These are phyloP conservation scores for Yamadazyma kanchanaburiensis DNA, from an alignment of 1,139 yeast genomes.

Conservation along the genomic window DNA sequence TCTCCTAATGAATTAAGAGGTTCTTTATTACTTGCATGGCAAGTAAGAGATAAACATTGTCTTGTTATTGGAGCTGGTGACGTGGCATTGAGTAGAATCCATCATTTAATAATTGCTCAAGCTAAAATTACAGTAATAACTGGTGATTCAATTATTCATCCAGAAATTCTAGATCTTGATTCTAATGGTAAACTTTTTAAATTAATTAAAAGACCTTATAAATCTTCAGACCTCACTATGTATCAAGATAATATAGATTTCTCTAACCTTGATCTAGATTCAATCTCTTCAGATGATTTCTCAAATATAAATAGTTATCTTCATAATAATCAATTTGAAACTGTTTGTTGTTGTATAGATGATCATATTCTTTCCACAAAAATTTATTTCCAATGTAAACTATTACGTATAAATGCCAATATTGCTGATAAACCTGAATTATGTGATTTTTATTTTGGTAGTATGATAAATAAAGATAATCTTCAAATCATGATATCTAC, in stretches of 20 bases:
- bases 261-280: constrained; percentile 12
- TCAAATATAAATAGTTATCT: constrained; percentile 31
- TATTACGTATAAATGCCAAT: constrained; percentile 61
- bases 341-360: constrained; percentile 75
- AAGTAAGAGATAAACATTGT: constrained; percentile 60
- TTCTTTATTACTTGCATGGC: constrained; percentile 71
- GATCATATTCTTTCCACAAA: constrained; percentile 59
- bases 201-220: constrained; percentile 40
- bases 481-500: constrained; percentile 82
- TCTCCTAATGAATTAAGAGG: constrained; percentile 34
- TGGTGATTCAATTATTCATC: constrained; percentile 41
- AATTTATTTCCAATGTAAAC: constrained; percentile 60
- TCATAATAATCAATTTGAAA: constrained; percentile 45
- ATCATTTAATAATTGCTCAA: constrained; percentile 64
- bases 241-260: constrained; percentile 29
- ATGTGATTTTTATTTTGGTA: constrained; percentile 86
- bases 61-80: constrained; percentile 81
- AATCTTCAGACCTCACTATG: constrained; percentile 45
- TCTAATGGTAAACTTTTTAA: constrained; percentile 41
- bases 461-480: constrained; percentile 73
- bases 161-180: constrained; percentile 36
- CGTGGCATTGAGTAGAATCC: constrained; percentile 71
- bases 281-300: constrained; percentile 25
- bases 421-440: constrained; percentile 81
- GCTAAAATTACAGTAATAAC: constrained; percentile 70